These are phyloP conservation scores for Laburnicola sp. DNA, from an alignment of 2,329 filamentous ascomycete species.

Conservation along the genomic window DNA sequence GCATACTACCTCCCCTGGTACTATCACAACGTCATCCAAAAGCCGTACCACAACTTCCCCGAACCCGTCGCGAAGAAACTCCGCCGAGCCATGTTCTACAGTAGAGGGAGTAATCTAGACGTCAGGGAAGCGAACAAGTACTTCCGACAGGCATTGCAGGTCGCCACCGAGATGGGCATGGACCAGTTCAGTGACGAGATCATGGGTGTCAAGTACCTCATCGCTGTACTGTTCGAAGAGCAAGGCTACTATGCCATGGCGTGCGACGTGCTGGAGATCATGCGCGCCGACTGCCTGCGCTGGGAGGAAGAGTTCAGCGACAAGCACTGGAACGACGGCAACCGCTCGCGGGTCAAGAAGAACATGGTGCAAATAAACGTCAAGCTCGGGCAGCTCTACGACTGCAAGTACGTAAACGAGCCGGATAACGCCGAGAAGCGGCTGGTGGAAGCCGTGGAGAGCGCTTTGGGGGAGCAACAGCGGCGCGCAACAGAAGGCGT, in stretches of 20 bases:
- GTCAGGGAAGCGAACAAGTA: slow-evolving; percentile 77
- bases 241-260: slow-evolving; percentile 70
- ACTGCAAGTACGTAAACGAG: slow-evolving; percentile 73
- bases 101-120: slow-evolving; percentile 66
- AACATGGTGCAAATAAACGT: slow-evolving; percentile 76
- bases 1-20: slow-evolving; percentile 52
- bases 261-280: slow-evolving; percentile 75
- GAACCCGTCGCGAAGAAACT: slow-evolving; percentile 75
- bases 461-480: slow-evolving; percentile 72
- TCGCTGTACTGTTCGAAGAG: slow-evolving; percentile 78
- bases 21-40: slow-evolving; percentile 52
- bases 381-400: slow-evolving; percentile 84
- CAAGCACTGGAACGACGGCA: slow-evolving; percentile 45
- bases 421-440: slow-evolving; percentile 73
- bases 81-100: slow-evolving; percentile 84
- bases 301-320: slow-evolving; percentile 53
- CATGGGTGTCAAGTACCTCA: slow-evolving; percentile 82
- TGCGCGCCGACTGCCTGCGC: slow-evolving; percentile 67
- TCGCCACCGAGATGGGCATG: slow-evolving; percentile 73
- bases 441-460: slow-evolving; percentile 80
- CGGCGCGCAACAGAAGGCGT: slow-evolving; percentile 68
- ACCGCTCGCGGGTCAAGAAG: slow-evolving; percentile 68
- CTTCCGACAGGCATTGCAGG: slow-evolving; percentile 76
- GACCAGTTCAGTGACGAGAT: slow-evolving; percentile 92
- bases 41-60: slow-evolving; percentile 62